Evolutionary conservation across 139 green algal species (phyloP).

Genomic region (Pleodorina starrii): DNA sequence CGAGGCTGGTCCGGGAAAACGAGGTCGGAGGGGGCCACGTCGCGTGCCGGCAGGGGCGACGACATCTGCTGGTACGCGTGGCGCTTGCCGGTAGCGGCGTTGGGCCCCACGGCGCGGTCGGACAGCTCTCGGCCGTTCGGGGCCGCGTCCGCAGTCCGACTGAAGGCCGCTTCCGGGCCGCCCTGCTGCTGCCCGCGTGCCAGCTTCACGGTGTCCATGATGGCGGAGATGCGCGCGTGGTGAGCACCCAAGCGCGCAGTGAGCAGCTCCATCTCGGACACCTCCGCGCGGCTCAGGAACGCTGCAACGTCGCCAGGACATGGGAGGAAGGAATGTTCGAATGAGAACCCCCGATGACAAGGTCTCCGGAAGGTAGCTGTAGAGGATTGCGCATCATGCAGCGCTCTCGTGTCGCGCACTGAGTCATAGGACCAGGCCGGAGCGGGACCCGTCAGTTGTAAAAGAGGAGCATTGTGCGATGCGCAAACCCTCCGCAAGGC

Average conservation of each 20-base stretch:
- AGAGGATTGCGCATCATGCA: too few species aligned
- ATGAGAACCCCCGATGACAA: too few species aligned
- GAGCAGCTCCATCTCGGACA: constrained; percentile 33
- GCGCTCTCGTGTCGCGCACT: too few species aligned
- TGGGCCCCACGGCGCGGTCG: too few species aligned
- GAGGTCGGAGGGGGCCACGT: background rate
- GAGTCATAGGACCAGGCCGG: too few species aligned
- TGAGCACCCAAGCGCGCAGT: background rate
- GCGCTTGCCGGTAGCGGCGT: background rate
- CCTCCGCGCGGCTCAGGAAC: constrained; percentile 9
- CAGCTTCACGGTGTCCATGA: constrained; percentile 3
- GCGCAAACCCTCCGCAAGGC: too few species aligned
- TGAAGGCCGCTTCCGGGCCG: too few species aligned
- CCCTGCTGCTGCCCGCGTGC: background rate
- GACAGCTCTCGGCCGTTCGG: too few species aligned
- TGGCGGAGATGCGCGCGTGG: constrained; percentile 24
- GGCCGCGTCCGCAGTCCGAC: too few species aligned
- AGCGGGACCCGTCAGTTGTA: too few species aligned
- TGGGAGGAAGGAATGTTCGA: background rate
- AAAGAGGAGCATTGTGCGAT: too few species aligned
- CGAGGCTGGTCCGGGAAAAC: background rate
- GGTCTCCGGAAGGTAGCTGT: too few species aligned
- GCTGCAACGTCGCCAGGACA: background rate
- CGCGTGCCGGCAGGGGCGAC: background rate
- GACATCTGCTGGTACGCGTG: background rate